These are phyloP conservation scores for Cladosporium cucumerinum DNA, from an alignment of 2,329 filamentous ascomycete species.

Conservation along the genomic window DNA sequence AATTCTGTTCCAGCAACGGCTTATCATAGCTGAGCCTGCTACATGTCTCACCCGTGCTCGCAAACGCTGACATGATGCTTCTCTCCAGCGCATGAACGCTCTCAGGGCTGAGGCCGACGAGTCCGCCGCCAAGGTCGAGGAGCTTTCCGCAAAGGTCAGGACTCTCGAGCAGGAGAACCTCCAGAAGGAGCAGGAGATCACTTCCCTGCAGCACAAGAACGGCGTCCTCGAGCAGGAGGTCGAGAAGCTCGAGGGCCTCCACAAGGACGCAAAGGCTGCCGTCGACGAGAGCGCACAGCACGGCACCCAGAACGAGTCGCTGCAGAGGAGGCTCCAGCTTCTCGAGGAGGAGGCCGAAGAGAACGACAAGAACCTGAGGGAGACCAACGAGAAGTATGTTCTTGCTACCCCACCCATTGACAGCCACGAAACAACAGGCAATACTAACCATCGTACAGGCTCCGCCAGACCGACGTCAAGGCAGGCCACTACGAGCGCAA, in stretches of 20 bases:
- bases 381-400: conserved; percentile 97
- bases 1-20: conserved; percentile 15
- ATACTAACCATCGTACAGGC: conserved; percentile 53
- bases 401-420: conserved; percentile 6
- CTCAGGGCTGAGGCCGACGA: conserved; percentile 94
- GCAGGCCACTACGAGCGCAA: conserved; percentile 99
- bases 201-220: conserved; percentile 93
- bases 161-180: conserved; percentile 89
- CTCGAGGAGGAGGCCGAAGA: conserved; percentile 98
- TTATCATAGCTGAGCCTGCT: background rate
- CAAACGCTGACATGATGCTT: conserved; percentile 26
- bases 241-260: conserved; percentile 80
- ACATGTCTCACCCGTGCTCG: conserved; percentile 18
- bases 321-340: conserved; percentile 88
- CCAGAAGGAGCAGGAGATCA: conserved; percentile 96
- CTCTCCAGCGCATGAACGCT: conserved; percentile 79
- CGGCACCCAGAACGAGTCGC: conserved; percentile 84
- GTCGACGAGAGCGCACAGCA: conserved; percentile 79
- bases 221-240: conserved; percentile 83
- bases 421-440: background rate
- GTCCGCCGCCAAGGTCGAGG: conserved; percentile 74
- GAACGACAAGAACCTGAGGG: conserved; percentile 91
- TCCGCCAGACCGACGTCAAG: conserved; percentile 98
- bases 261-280: conserved; percentile 84
- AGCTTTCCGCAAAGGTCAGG: conserved; percentile 85